Conservation (phyloP, 495 filamentous ascomycete species). For the Podospora bellae-mahoneyi region DNA sequence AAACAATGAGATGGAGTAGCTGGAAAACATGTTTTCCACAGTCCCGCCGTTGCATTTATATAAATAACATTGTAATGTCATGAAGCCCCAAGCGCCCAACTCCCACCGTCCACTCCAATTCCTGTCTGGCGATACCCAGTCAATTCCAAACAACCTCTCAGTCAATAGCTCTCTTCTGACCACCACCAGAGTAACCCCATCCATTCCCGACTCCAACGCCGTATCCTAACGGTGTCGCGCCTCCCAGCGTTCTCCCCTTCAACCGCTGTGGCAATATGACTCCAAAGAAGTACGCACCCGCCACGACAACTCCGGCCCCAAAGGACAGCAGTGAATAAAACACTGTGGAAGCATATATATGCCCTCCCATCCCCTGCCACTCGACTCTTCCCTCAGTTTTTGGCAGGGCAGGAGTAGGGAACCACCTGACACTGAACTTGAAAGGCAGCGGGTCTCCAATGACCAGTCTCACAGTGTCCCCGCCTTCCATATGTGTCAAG, state of each 20-base stretch:
- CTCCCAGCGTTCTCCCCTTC: constrained; percentile 48
- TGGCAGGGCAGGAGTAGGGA: constrained; percentile 67
- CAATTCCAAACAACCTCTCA: constrained; percentile 10
- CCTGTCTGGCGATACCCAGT: neutral
- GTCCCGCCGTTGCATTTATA: neutral
- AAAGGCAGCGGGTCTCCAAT: constrained; percentile 85
- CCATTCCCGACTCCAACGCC: constrained; percentile 51
- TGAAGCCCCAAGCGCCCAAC: neutral
- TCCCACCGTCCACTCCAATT: neutral
- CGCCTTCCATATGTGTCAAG: constrained; percentile 55
- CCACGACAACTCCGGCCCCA: constrained; percentile 50
- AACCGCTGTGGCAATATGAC: constrained; percentile 56
- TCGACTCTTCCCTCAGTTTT: constrained; percentile 51
- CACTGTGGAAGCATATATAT: constrained; percentile 62
- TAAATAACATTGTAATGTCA: neutral
- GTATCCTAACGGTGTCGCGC: constrained; percentile 53
- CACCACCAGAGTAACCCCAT: constrained; percentile 43
- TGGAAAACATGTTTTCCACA: neutral
- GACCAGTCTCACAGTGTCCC: constrained; percentile 59
- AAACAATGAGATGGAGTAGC: neutral
- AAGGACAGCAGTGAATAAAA: constrained; percentile 62
- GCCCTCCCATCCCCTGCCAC: constrained; percentile 62
- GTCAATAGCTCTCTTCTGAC: constrained; percentile 44
- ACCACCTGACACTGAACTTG: constrained; percentile 80
- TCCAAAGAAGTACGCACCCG: constrained; percentile 61